Percentiles rank a stretch among this genome's conserved stretches.
Conservation (phyloP, 1,139 yeast genomes). For the Saccharomyces hybrid region DNA sequence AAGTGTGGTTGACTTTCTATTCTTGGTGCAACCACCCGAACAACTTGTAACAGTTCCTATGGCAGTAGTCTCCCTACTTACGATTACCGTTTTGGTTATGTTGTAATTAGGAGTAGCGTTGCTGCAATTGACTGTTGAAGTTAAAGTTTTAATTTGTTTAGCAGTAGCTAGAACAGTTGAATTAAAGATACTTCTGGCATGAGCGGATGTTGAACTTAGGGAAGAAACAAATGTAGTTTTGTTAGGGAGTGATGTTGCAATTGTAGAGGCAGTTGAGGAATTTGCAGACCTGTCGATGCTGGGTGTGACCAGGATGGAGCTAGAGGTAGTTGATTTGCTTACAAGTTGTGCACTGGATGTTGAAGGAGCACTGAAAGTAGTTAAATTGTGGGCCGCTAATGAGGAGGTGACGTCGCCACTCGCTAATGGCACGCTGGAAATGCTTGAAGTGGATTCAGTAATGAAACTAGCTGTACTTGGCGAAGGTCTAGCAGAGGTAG, state of each 20-base stretch:
- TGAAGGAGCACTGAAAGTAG: neutral
- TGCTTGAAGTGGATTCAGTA: neutral
- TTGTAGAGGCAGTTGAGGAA: neutral
- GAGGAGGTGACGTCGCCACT: neutral
- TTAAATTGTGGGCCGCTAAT: neutral
- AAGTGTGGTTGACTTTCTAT: neutral
- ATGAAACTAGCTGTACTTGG: neutral
- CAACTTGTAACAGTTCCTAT: neutral
- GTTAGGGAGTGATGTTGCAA: neutral
- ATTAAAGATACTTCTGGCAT: neutral
- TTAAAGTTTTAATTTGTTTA: neutral
- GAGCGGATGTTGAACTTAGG: neutral
- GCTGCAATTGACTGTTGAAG: neutral
- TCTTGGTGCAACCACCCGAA: neutral
- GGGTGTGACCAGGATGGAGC: neutral
- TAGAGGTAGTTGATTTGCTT: neutral
- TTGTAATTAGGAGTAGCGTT: neutral
- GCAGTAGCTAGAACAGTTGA: neutral
- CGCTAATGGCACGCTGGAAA: neutral
- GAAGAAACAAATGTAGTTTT: neutral
- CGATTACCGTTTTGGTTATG: neutral
- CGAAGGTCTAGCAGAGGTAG: neutral
- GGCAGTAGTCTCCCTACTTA: neutral
- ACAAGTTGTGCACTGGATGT: neutral
- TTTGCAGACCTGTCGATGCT: neutral